Evolutionary conservation across 805 yeast species (phyloP).

Genomic region (Ogataea wickerhamii): DNA sequence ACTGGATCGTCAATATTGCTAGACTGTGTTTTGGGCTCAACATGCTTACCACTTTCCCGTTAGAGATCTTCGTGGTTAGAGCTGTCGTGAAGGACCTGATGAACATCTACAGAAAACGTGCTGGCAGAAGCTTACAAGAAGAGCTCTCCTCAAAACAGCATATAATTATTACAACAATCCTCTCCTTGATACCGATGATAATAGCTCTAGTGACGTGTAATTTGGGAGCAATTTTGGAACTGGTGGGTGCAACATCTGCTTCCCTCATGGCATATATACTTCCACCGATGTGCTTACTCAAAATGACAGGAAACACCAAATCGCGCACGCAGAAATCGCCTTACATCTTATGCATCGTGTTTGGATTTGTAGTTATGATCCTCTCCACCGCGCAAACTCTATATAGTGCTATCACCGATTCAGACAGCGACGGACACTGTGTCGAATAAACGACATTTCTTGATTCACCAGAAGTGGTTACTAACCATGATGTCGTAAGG

Average conservation of each 20-base stretch:
- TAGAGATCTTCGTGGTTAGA: slow-evolving; percentile 86
- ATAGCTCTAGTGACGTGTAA: slow-evolving; percentile 81
- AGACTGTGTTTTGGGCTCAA: slow-evolving; percentile 88
- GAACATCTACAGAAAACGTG: slow-evolving; percentile 24
- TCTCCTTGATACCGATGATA: slow-evolving; percentile 68
- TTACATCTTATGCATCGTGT: slow-evolving; percentile 55
- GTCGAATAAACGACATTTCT: too few relatives aligned
- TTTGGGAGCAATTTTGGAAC: slow-evolving; percentile 81
- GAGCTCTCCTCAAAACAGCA: slow-evolving; percentile 45
- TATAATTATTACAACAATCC: slow-evolving; percentile 56
- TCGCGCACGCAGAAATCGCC: slow-evolving; percentile 46
- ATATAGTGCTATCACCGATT: slow-evolving; percentile 36
- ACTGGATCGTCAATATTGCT: slow-evolving; percentile 76
- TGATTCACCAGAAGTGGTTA: too few relatives aligned
- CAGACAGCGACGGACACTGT: slow-evolving; percentile 49
- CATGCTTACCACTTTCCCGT: slow-evolving; percentile 88
- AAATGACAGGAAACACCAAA: slow-evolving; percentile 51
- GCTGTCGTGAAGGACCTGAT: slow-evolving; percentile 75
- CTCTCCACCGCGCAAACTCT: slow-evolving; percentile 78
- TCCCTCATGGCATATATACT: slow-evolving; percentile 87
- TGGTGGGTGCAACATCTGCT: slow-evolving; percentile 92
- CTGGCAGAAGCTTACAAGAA: slow-evolving; percentile 20
- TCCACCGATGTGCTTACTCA: slow-evolving; percentile 80
- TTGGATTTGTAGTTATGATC: slow-evolving; percentile 76
- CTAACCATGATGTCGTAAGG: too few relatives aligned